Base-by-base conservation (phyloP, 164 flowering plant genomes). In the Brasenia schreberi region DNA sequence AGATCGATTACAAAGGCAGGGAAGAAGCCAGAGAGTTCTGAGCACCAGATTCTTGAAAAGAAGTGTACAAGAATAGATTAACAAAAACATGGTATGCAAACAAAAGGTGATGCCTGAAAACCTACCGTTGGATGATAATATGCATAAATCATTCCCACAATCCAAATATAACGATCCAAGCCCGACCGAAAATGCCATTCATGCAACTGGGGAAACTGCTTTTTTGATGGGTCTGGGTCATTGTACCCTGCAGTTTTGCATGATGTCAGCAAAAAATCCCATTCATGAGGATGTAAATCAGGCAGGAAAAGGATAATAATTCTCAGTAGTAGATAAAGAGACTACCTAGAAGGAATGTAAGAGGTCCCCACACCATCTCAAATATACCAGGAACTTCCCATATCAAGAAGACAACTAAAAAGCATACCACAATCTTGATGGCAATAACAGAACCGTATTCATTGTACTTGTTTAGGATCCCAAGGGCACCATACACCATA, bases 101-200 rank as follows among this genome's bases (percentile, higher is more conserved):
- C 60, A 23, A 61, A n/a, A 18, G 63, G 18, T 23, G 12, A 11
- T 11, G 18, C 2, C 12, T 10, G 71, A 56, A 69, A 67, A 66
- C 65, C 81, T 91, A 94, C 97, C 78, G 76, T 87, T 33, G 97
- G 99, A 73, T 91, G 97, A 78, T 80, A 91, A 68, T 91, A 94
- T 58, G 99, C 99, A 77, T 91, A 89, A 75, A 94, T 79, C 97
- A 94, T 94, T 74, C 99, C 99, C 66, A 94, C 76, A 58, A 94
- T 94, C 99, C 99, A 94, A 68, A 94, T 88, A 67, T 94, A 91
- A 66, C 99, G 96, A 77, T 94, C 99, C 71, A 94, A 92, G 69
- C 99, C 99, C 61, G 99, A 94, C 83, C 99, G 81, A 75, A 94
- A 94, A 71, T 88, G 92, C 99, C 99, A 94, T 74, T 94, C 99